Base-by-base conservation (phyloP, 768 basidiomycete genomes). In the Agrocybe pediades region DNA sequence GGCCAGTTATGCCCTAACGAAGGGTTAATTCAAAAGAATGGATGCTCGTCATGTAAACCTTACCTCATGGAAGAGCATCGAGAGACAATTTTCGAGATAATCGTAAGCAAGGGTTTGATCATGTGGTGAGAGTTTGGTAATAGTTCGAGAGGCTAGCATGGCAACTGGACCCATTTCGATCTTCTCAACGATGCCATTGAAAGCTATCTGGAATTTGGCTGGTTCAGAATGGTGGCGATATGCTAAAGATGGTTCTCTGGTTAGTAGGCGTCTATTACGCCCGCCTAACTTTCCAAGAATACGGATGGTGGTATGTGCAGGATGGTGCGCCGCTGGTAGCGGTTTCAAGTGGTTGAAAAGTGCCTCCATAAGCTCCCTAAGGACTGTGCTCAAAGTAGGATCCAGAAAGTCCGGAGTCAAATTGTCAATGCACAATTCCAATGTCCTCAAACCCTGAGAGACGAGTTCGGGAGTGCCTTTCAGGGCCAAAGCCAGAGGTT, bases 341-440 rank as follows among this genome's bases (percentile, higher is more conserved):
- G 97, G 97, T 64, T 89, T 92, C 44, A 99, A 75, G 63, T 95
- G 89, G 59, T 84, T 87, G 70, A 96, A 93, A 20, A 99, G 79
- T 0, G 95, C 96, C 57, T 90, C 90, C 92, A 95, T 98, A 52
- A 99, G 75, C 57, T 98, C 94, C 43, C 94, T 81, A 40, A 97
- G 79, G 41, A 98, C 95, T 0, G 91, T 92, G 57, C 86, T 92
- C 58, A 98, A 83, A 2, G 94, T 95, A 2, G 97, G 97, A 63
- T 98, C 96, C 24, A 99, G 81, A 75, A 98, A 98, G 71, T 98
- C 97, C 2, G 94, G 93, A 0, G 94, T 97, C 23, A 99, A 81
- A 66, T 98, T 99, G 74, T 99, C 97, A 64, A 98, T 96, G 72
- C 96, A 98, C n/a, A 99, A 79, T 69, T 99, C 97, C 54, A 99